Evolutionary conservation across 2,329 filamentous ascomycete genomes (phyloP).

Genomic region (Phoma herbarum): DNA sequence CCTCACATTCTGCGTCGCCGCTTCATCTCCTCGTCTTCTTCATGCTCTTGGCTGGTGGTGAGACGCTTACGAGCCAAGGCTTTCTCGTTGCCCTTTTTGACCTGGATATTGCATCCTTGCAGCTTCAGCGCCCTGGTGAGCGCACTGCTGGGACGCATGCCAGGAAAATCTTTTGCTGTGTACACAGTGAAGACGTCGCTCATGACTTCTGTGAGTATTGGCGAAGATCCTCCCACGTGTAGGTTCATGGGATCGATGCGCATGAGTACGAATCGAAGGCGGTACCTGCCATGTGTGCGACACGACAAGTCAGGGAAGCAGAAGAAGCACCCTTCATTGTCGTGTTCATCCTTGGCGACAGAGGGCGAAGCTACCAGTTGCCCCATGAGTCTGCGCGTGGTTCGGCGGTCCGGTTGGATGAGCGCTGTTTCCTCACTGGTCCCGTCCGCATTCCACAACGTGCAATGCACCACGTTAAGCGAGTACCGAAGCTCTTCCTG

Average conservation of each 20-base stretch:
- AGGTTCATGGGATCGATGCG: slow-evolving; percentile 71
- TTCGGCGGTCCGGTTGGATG: slow-evolving; percentile 75
- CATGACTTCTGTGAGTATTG: slow-evolving; percentile 62
- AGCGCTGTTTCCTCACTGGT: slow-evolving; percentile 71
- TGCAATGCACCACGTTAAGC: slow-evolving; percentile 78
- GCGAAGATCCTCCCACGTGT: slow-evolving; percentile 60
- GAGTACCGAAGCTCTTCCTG: slow-evolving; percentile 70
- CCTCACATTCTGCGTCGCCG: slow-evolving; percentile 49
- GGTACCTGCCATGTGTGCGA: slow-evolving; percentile 77
- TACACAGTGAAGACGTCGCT: slow-evolving; percentile 81
- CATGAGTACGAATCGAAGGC: slow-evolving; percentile 77
- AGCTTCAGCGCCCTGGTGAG: slow-evolving; percentile 78
- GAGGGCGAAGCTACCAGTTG: slow-evolving; percentile 80
- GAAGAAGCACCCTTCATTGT: slow-evolving; percentile 81
- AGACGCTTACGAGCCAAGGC: slow-evolving; percentile 54
- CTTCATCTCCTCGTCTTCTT: slow-evolving; percentile 51
- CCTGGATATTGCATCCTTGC: slow-evolving; percentile 83
- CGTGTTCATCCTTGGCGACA: slow-evolving; percentile 76
- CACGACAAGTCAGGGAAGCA: slow-evolving; percentile 85
- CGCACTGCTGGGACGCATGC: slow-evolving; percentile 79
- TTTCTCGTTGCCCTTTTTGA: slow-evolving; percentile 85
- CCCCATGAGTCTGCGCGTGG: slow-evolving; percentile 81
- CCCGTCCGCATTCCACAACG: slow-evolving; percentile 75
- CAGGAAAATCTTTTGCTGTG: slow-evolving; percentile 85
- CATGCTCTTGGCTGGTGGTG: slow-evolving; percentile 52